phyloP scores from a whole-genome alignment of 2,329 filamentous ascomycete genomes.

The Ophidiomyces ophidiicola region DNA sequence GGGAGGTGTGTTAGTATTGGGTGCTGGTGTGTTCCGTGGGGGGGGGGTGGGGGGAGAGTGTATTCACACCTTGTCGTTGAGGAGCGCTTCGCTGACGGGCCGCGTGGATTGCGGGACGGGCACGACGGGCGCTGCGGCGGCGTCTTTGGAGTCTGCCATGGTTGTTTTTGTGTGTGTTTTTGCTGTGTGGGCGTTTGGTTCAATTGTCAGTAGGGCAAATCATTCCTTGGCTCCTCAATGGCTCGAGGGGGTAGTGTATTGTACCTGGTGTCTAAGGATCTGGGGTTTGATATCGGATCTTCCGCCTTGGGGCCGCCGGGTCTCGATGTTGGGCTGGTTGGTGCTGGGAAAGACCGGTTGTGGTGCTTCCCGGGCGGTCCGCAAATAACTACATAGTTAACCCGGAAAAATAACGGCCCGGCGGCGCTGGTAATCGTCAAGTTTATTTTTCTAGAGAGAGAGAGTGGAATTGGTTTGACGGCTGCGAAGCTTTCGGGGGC shows the following conservation, averaged over 20 bases:
- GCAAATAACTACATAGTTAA: not conserved
- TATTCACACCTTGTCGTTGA: slow-evolving; percentile 85
- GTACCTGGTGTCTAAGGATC: too few species aligned
- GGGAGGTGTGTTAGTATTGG: not conserved
- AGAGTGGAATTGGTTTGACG: not conserved
- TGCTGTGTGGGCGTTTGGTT: too few species aligned
- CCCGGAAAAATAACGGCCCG: not conserved
- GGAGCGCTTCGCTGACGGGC: slow-evolving; percentile 90
- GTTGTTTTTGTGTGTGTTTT: slow-evolving; percentile 1
- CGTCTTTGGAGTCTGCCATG: slow-evolving; percentile 45
- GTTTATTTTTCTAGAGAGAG: not conserved
- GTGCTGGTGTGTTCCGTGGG: not conserved
- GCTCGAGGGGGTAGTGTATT: too few species aligned
- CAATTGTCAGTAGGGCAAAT: too few species aligned
- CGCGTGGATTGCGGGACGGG: slow-evolving; percentile 56
- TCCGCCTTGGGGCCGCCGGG: too few species aligned
- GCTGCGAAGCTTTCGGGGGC: not conserved
- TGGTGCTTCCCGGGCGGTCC: too few species aligned
- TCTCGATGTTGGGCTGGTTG: not conserved
- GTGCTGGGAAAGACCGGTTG: not conserved
- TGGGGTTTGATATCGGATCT: too few species aligned
- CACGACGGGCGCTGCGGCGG: slow-evolving; percentile 46
- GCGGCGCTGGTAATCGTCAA: not conserved
- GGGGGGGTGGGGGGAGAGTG: not conserved
- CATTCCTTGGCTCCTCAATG: too few species aligned